Conservation (phyloP, 208 protist genomes). For the Crithidia acanthocephali region DNA sequence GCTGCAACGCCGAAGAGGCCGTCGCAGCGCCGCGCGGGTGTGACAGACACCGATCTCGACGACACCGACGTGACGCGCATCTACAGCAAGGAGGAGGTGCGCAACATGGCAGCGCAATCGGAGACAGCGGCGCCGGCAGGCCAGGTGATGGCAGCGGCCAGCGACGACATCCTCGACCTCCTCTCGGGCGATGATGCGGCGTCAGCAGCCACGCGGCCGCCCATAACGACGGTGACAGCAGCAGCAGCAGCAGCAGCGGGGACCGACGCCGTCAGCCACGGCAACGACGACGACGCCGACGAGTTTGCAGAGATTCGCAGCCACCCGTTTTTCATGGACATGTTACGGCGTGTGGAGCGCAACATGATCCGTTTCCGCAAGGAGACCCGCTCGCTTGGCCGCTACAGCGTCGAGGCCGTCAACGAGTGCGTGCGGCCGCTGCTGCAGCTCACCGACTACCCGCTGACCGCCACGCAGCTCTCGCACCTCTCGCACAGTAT, state of each 20-base stretch:
- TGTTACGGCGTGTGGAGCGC: conserved; percentile 70
- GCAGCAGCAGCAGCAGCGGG: background rate
- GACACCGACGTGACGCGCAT: conserved; percentile 70
- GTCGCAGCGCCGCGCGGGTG: background rate
- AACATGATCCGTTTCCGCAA: conserved; percentile 81
- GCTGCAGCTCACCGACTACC: conserved; percentile 87
- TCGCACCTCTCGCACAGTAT: conserved; percentile 64
- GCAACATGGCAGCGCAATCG: conserved; percentile 22
- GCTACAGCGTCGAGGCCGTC: conserved; percentile 70
- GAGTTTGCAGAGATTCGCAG: conserved; percentile 53
- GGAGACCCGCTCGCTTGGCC: conserved; percentile 61
- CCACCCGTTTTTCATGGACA: conserved; percentile 82
- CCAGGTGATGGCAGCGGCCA: conserved; percentile 6
- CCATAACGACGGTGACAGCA: background rate
- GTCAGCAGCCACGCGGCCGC: no score
- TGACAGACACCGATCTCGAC: conserved; percentile 24
- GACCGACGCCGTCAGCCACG: background rate
- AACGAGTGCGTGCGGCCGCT: conserved; percentile 85
- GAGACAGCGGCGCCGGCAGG: background rate
- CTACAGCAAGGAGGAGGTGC: conserved; percentile 74
- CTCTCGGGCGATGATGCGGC: conserved; percentile 2
- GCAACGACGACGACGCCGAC: conserved; percentile 40
- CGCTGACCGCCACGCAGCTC: conserved; percentile 76
- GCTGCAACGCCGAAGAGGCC: conserved; percentile 1
- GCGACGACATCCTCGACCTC: conserved; percentile 11